Percentiles rank a stretch among this genome's conserved stretches.
phyloP scores from a whole-genome alignment of 2,329 filamentous ascomycete genomes.

The Cordyceps cateniannulata region DNA sequence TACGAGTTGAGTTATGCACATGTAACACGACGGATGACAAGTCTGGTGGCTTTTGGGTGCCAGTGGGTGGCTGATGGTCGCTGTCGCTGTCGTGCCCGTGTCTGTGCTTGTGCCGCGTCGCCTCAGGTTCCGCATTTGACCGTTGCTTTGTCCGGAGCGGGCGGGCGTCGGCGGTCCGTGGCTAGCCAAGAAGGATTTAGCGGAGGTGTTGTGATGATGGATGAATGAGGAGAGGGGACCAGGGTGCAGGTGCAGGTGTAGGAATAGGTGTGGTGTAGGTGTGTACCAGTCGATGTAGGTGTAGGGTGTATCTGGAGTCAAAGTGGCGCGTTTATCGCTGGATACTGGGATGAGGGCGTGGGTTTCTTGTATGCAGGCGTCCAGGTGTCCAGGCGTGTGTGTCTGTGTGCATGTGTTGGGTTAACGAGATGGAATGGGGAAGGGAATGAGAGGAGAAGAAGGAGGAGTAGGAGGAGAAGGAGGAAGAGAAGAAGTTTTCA shows the following conservation, averaged over 20 bases:
- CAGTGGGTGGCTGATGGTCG: slow-evolving; percentile 1
- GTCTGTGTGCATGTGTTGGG: background rate
- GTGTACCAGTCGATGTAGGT: too few species aligned
- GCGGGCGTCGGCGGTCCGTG: background rate
- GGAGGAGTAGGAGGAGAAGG: background rate
- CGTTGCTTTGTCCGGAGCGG: background rate
- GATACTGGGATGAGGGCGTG: background rate
- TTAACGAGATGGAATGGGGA: background rate
- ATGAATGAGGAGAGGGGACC: background rate
- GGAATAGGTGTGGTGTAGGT: too few species aligned
- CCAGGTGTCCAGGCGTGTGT: background rate
- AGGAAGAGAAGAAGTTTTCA: background rate
- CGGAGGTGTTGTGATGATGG: background rate
- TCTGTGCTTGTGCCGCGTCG: background rate
- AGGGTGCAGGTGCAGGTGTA: background rate
- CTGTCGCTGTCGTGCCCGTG: too few species aligned
- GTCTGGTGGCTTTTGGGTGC: background rate
- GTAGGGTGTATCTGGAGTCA: background rate
- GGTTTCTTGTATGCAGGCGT: background rate
- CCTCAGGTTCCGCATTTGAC: background rate
- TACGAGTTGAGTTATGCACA: background rate
- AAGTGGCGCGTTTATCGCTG: slow-evolving; percentile 6
- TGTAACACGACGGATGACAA: background rate
- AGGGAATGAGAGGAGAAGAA: too few species aligned
- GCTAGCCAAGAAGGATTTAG: background rate